Base-by-base conservation (phyloP, 768 basidiomycete genomes). In the Auricularia auricula-judae region DNA sequence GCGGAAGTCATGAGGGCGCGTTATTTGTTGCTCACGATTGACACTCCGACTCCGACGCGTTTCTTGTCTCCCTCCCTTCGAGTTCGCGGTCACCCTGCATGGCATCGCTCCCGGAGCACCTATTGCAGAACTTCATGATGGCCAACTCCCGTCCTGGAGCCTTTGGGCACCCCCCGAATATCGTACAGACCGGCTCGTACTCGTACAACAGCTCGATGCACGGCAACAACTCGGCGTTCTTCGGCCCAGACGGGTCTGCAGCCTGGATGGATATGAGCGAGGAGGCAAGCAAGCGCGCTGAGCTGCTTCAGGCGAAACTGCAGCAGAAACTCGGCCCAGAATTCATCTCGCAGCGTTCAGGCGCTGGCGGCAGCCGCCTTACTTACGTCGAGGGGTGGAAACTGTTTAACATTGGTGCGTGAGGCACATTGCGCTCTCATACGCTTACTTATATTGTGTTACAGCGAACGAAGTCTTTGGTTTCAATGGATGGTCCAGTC, bases 381-480 rank as follows among this genome's bases (percentile, higher is more conserved):
- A 94, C 89, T 16, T 98, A 99, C 71, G 88, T 89, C 1, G 96
- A 98, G 72, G 97, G 96, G 0, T 98, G 96, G 96, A 95, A 93
- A 76, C 87, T 94, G 43, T 97, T 99, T 74, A 96, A 95, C 71
- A 81, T 99, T 18, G 56, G 56, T 59, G 34, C 56, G 56, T 29
- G 7, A 1, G 8, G 4, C 56, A 1, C 23, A 1, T 33, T 35
- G 23, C 56, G 18, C 23, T 54, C 8, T 18, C 5, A 54, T 18
- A 54, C 5, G 23, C 56, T 59, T 5, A 59, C 23, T 7, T 7
- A 54, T 54, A 29, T 29, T 29, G 29, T 59, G 4, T 34, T 18
- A 2, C 18, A 29, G 97, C 96, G 2, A 99, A 99, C 73, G 96
- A 99, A 68, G 90, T 98, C 53, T 98, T 99, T 75, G 96, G 96